Evolutionary conservation across 352 stramenopile genomes (phyloP).

Genomic region (Saprolegnia parasitica): DNA sequence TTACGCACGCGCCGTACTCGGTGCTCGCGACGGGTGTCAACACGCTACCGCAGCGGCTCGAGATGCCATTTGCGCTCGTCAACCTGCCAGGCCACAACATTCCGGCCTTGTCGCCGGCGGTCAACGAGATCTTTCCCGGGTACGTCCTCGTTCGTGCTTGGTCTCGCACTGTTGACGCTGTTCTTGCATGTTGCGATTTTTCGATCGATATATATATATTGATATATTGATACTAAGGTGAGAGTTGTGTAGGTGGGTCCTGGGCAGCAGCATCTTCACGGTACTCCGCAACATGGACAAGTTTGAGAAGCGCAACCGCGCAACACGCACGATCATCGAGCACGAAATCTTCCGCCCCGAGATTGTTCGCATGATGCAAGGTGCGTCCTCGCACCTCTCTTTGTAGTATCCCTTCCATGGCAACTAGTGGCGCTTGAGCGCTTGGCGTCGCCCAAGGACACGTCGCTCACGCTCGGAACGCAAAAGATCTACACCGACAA

Average conservation of each 20-base stretch:
- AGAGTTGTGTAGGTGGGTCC: conserved; percentile 78
- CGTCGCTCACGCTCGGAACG: conserved; percentile 47
- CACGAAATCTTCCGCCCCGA: conserved; percentile 60
- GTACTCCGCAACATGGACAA: conserved; percentile 87
- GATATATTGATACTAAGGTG: conserved; percentile 6
- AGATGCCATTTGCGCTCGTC: conserved; percentile 78
- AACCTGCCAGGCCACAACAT: conserved; percentile 74
- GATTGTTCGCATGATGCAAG: conserved; percentile 76
- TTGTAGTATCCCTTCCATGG: background rate
- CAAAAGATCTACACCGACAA: conserved; percentile 65
- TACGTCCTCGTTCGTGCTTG: conserved; percentile 19
- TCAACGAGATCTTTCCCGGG: conserved; percentile 80
- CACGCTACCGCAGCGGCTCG: conserved; percentile 81
- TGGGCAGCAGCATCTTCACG: conserved; percentile 87
- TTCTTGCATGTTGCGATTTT: conserved; percentile 29
- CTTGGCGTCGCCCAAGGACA: conserved; percentile 39
- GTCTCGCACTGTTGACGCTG: conserved; percentile 20
- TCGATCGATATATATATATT: too few relatives aligned
- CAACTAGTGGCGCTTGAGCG: conserved; percentile 40
- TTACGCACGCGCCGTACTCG: conserved; percentile 88
- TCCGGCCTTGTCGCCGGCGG: conserved; percentile 63
- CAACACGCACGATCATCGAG: conserved; percentile 60
- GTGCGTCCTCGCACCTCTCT: conserved; percentile 30
- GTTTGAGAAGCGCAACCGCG: conserved; percentile 75
- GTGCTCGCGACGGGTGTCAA: conserved; percentile 91